Evolutionary conservation across 2,329 filamentous ascomycete genomes (phyloP), one percentile per base, ranked within the genome.

Genomic region (Thermothelomyces thermophilus): DNA sequence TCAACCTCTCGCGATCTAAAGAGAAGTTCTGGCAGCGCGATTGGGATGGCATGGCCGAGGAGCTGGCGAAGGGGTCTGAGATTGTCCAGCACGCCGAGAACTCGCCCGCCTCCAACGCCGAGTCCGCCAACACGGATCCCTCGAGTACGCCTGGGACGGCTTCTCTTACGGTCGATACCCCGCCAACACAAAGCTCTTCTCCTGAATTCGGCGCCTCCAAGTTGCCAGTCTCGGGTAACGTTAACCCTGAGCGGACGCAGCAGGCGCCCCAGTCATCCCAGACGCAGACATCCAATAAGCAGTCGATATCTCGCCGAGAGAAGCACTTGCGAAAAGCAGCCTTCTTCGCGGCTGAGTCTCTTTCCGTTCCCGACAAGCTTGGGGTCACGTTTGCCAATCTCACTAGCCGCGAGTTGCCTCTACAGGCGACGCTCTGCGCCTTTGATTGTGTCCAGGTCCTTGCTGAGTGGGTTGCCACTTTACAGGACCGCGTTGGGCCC

Each of bases 361-460:
- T 98, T 8, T 82, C 83, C 24, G 93, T 93, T 81, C 86, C 89
- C 2, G 87, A 94, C 65, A 90, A 86, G 63, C 77, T 93, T 11
- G 89, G 89, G 1, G 81, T 91, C 24, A 89, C 87, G 0, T 93
- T 91, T 68, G 84, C 87, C 7, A 90, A 95, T 56, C 84, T 87
- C 54, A 85, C 83, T 1, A 90, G 86, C 46, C 79, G 88, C 39
- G 90, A 96, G 63, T 75, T 97, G 11, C 90, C 93, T 0, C 79
- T 95, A 34, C 91, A 95, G 64, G 90, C 87, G 13, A 88, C 90
- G 1, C 83, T 97, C 74, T 96, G 91, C 66, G 84, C 87, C 5
- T 94, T 95, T 61, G 91, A 97, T 63, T 97, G 91, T 63, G 86
- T 88, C 2, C 90, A 96, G 63, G 89, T 97, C 1, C 78, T 98